Evolutionary conservation across 345 rosid species (phyloP).

Genomic region (Pistacia vera): DNA sequence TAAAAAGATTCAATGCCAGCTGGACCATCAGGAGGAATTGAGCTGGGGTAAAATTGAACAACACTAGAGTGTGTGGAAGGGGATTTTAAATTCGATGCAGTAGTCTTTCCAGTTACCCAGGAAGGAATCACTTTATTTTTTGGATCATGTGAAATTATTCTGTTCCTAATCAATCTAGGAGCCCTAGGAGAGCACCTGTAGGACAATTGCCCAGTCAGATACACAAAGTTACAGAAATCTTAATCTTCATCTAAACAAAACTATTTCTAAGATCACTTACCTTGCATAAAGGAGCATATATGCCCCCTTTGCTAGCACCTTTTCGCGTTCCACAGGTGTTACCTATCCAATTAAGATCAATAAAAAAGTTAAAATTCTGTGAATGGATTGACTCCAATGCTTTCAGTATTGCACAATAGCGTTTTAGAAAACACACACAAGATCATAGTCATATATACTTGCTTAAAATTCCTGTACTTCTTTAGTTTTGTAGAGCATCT

Average conservation of each 20-base stretch:
- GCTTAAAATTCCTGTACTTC: not conserved
- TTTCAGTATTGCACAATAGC: not conserved
- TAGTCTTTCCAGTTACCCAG: conserved; percentile 24
- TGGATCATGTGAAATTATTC: conserved; percentile 25
- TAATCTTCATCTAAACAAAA: not conserved
- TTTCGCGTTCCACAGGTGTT: conserved; percentile 63
- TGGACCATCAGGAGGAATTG: conserved; percentile 31
- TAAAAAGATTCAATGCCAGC: conserved; percentile 64
- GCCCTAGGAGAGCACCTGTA: conserved; percentile 77
- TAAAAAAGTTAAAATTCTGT: conserved; percentile 2
- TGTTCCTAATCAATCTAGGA: conserved; percentile 57
- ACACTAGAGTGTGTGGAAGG: conserved; percentile 27
- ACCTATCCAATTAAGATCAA: conserved; percentile 55
- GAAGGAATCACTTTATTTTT: conserved; percentile 34
- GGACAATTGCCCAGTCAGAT: conserved; percentile 21
- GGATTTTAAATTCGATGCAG: conserved; percentile 32
- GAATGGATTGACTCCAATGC: not conserved
- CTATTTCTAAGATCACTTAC: conserved; percentile 35
- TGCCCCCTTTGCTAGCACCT: conserved; percentile 69
- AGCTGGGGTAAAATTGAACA: conserved; percentile 31
- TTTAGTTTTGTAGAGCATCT: too few species aligned
- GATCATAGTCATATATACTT: not conserved
- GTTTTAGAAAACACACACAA: not conserved
- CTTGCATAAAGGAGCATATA: conserved; percentile 94
- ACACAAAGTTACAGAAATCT: conserved; percentile 3